These are phyloP conservation scores for Macrolepiota fuliginosa DNA, from an alignment of 768 basidiomycete genomes.

Conservation along the genomic window DNA sequence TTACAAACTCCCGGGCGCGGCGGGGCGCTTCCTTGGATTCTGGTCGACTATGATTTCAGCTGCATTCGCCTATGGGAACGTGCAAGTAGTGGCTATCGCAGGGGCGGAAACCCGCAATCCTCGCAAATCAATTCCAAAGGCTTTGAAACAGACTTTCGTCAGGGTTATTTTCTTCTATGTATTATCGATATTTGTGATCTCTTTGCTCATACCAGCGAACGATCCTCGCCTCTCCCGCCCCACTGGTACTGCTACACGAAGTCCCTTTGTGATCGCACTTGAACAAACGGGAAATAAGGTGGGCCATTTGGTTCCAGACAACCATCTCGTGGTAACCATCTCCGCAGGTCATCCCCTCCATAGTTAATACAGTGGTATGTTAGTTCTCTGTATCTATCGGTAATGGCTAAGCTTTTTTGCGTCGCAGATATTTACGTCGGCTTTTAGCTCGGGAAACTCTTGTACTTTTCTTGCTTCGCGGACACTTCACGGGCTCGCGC, in stretches of 20 bases:
- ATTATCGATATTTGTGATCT: constrained; percentile 58
- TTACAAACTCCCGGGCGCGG: constrained; percentile 25
- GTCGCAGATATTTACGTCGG: constrained; percentile 43
- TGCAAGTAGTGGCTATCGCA: constrained; percentile 41
- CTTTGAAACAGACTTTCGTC: constrained; percentile 53
- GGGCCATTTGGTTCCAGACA: constrained; percentile 7
- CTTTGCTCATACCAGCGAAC: constrained; percentile 64
- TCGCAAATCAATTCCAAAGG: constrained; percentile 61
- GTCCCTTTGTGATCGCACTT: constrained; percentile 77
- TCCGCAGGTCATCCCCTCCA: constrained; percentile 27
- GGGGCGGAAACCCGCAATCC: constrained; percentile 65
- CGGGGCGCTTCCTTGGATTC: constrained; percentile 53
- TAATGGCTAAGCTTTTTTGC: background rate
- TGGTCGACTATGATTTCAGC: constrained; percentile 34
- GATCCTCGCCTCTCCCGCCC: constrained; percentile 33
- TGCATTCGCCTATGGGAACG: constrained; percentile 68
- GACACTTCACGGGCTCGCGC: constrained; percentile 36
- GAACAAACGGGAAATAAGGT: constrained; percentile 56
- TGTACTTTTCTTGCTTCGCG: constrained; percentile 44
- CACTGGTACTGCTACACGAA: constrained; percentile 44
- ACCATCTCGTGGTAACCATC: background rate
- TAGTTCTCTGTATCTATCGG: background rate
- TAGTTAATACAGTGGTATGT: constrained; percentile 54
- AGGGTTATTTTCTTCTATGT: constrained; percentile 41
- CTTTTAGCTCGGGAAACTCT: constrained; percentile 59